Percentiles rank a stretch among this genome's conserved stretches.
Conservation (phyloP, 805 yeast genomes). For the Candida pseudoglaebosa region DNA sequence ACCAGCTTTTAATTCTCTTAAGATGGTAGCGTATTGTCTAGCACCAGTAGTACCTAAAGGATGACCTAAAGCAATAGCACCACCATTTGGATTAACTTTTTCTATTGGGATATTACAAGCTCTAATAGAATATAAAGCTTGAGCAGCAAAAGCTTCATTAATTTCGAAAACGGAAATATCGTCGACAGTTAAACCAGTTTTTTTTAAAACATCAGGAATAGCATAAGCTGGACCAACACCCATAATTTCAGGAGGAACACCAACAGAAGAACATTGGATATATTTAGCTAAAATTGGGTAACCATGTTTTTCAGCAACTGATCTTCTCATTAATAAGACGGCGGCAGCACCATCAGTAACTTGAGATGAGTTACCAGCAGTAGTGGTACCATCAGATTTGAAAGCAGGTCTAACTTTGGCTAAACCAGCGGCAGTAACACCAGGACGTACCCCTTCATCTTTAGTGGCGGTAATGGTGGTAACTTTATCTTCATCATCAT, state of each 20-base stretch:
- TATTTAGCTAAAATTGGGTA: conserved; percentile 76
- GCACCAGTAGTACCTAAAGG: conserved; percentile 72
- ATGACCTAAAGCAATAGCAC: conserved; percentile 95
- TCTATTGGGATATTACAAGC: conserved; percentile 60
- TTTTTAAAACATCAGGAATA: conserved; percentile 75
- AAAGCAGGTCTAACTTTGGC: conserved; percentile 83
- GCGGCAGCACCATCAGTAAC: conserved; percentile 96
- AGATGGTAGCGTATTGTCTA: conserved; percentile 84
- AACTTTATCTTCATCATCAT: conserved; percentile 29
- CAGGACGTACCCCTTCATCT: conserved; percentile 89
- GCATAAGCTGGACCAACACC: conserved; percentile 98
- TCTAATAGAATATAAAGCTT: conserved; percentile 73
- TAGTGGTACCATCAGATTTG: conserved; percentile 76
- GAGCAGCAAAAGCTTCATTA: conserved; percentile 97
- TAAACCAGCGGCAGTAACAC: conserved; percentile 76
- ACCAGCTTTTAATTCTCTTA: conserved; percentile 74
- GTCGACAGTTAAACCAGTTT: conserved; percentile 52
- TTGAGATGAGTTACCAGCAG: conserved; percentile 96
- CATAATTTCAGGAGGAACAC: conserved; percentile 97
- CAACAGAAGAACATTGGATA: conserved; percentile 74
- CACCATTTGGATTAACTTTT: conserved; percentile 82
- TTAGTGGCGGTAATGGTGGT: conserved; percentile 49
- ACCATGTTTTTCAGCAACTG: conserved; percentile 70
- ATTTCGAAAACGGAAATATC: conserved; percentile 81
- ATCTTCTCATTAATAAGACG: conserved; percentile 78